A percentile compares a stretch with the other conserved stretches of the same genome.
These are phyloP conservation scores for Pulveroboletus ravenelii DNA, from an alignment of 768 basidiomycete species.

Conservation along the genomic window DNA sequence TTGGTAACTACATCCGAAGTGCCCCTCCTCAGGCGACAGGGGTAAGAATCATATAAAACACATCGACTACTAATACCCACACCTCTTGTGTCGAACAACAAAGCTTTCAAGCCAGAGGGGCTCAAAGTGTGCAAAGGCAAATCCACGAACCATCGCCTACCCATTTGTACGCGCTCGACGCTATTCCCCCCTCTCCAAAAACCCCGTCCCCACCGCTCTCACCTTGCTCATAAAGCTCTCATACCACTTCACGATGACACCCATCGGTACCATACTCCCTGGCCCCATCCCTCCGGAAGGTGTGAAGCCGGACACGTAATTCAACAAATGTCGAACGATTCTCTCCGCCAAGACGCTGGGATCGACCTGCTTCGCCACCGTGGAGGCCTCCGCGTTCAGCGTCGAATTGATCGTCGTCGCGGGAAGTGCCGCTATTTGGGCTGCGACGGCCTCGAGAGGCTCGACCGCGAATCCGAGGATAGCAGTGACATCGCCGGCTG, in stretches of 20 bases:
- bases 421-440: conserved; percentile 51
- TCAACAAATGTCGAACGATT: conserved; percentile 64
- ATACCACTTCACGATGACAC: conserved; percentile 64
- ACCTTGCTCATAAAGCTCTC: conserved; percentile 61
- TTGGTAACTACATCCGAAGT: not conserved
- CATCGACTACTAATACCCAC: not conserved
- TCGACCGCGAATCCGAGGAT: conserved; percentile 79
- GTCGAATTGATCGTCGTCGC: conserved; percentile 22
- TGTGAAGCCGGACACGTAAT: conserved; percentile 67
- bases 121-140: not conserved
- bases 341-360: conserved; percentile 20
- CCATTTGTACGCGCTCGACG: not conserved
- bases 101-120: not conserved
- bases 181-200: conserved; percentile 45
- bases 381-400: conserved; percentile 14
- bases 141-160: not conserved
- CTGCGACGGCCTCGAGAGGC: conserved; percentile 57
- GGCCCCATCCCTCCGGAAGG: conserved; percentile 41
- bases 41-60: not conserved
- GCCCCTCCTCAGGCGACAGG: not conserved
- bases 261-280: conserved; percentile 58
- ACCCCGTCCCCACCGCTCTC: conserved; percentile 52
- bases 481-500: conserved; percentile 54
- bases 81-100: not conserved
- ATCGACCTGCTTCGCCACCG: conserved; percentile 9